phyloP scores from a whole-genome alignment of 768 basidiomycete species.

The Trametes cinnabarina region DNA sequence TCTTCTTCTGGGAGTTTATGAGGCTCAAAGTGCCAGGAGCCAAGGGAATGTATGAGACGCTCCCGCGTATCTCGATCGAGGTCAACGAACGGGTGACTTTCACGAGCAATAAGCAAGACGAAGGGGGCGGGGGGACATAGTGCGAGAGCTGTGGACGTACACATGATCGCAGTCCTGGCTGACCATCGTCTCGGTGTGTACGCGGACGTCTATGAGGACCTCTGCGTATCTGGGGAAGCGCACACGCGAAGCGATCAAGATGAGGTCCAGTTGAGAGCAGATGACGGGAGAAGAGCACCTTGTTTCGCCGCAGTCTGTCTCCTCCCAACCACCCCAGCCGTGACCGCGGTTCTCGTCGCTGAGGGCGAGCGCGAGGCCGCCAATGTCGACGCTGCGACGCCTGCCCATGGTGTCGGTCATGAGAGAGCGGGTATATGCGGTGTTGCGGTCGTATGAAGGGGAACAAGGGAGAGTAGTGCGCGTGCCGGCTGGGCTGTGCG shows the following conservation, averaged over 20 bases:
- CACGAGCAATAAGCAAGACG: background rate
- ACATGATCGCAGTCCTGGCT: constrained; percentile 47
- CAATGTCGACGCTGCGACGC: constrained; percentile 84
- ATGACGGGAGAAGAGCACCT: constrained; percentile 41
- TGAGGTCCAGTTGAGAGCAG: background rate
- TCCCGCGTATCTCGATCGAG: constrained; percentile 49
- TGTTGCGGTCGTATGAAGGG: too few species aligned
- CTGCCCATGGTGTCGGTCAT: constrained; percentile 27
- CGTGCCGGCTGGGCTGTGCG: constrained; percentile 1
- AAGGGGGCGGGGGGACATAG: background rate
- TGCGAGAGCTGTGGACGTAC: constrained; percentile 33
- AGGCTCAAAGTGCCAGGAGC: constrained; percentile 90
- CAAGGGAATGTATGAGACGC: constrained; percentile 64
- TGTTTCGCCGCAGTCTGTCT: constrained; percentile 44
- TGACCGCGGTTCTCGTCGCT: constrained; percentile 58
- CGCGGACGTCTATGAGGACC: constrained; percentile 80
- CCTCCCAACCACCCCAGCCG: constrained; percentile 67
- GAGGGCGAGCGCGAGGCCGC: constrained; percentile 82
- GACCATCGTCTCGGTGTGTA: constrained; percentile 72
- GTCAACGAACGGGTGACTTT: constrained; percentile 34
- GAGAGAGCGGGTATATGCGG: background rate
- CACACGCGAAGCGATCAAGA: constrained; percentile 17
- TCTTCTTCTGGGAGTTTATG: constrained; percentile 80
- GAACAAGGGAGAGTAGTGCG: too few species aligned
- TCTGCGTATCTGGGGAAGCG: constrained; percentile 61